Evolutionary conservation across 768 basidiomycete genomes (phyloP), one percentile per base, ranked within the genome.

Genomic region (Suillus fuscotomentosus): DNA sequence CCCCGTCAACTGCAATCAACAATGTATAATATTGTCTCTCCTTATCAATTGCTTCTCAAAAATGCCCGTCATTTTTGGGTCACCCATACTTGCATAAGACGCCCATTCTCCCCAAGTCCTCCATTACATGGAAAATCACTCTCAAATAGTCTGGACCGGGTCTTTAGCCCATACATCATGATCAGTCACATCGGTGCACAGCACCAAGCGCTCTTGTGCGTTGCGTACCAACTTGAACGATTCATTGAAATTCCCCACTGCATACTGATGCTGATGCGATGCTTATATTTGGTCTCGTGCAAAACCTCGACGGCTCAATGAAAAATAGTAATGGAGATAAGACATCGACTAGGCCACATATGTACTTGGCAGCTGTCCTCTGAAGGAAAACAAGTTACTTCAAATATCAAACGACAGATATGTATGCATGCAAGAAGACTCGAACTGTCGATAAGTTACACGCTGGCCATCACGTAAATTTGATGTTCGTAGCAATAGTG

Each of bases 381-480:
- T 20, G 20, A 34, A 20, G 10, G 20, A 53, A 34, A 53, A 53
- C 51, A 20, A 34, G 20, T 20, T 13, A 54, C 10, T 36, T 34
- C 20, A 10, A n/a, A 36, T n/a, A 54, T 54, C 31, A n/a, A 54
- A 54, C 17, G 5, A 54, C 31, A 31, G 11, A 54, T 36, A 24
- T 24, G 48, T 24, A n/a, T 20, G 20, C 50, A 67, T 34, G 15
- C 54, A 54, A 66, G 17, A 39, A 36, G 54, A 38, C 60, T 27
- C 43, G 15, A 31, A 48, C 11, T 39, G 5, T 20, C 5, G 3
- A 9, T 22, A 53, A 5, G 36, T 50, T 71, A 75, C 45, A 75
- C 74, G 1, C 75, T 77, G 43, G 31, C 62, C 17, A 50, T 27
- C 3, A 22, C 9, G 31, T 77, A 41, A 76, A 64, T 27, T 31